Evolutionary conservation across 306 rosid genomes (phyloP).

Genomic region (Malus sieversii): DNA sequence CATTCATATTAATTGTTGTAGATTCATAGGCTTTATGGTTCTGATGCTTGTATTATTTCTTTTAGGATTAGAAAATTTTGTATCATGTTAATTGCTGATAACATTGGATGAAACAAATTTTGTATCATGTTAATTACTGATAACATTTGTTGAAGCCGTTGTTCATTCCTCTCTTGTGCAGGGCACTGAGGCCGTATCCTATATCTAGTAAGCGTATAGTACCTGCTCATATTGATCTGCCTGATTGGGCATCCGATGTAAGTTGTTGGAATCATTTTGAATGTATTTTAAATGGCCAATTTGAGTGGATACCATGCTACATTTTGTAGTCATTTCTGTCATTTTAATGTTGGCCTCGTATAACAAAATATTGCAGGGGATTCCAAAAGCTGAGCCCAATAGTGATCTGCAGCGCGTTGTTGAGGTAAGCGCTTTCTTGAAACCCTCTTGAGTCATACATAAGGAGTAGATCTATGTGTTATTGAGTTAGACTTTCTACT

Average conservation of each 20-base stretch:
- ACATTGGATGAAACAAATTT: no score
- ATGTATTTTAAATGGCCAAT: not conserved
- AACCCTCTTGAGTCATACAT: not conserved
- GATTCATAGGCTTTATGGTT: conserved; percentile 4
- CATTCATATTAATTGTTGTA: conserved; percentile 1
- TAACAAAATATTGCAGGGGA: conserved; percentile 44
- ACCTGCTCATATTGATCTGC: conserved; percentile 61
- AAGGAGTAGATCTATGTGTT: not conserved
- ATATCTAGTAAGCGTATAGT: conserved; percentile 53
- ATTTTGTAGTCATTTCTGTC: not conserved
- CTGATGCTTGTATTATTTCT: not conserved
- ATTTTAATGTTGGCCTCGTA: not conserved
- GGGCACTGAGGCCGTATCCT: conserved; percentile 76
- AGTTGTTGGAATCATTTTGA: conserved; percentile 21
- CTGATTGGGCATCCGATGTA: conserved; percentile 93
- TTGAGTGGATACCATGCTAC: not conserved
- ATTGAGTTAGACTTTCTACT: not conserved
- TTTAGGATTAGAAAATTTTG: not conserved
- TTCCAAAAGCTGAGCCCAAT: conserved; percentile 71
- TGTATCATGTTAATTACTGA: not conserved
- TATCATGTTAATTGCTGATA: not conserved
- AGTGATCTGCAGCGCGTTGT: conserved; percentile 72
- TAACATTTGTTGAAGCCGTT: not conserved
- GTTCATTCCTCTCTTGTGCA: conserved; percentile 25
- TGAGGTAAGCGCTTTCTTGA: conserved; percentile 46